Evolutionary conservation across 2,329 filamentous ascomycete genomes (phyloP).

Genomic region (Claviceps sp.): DNA sequence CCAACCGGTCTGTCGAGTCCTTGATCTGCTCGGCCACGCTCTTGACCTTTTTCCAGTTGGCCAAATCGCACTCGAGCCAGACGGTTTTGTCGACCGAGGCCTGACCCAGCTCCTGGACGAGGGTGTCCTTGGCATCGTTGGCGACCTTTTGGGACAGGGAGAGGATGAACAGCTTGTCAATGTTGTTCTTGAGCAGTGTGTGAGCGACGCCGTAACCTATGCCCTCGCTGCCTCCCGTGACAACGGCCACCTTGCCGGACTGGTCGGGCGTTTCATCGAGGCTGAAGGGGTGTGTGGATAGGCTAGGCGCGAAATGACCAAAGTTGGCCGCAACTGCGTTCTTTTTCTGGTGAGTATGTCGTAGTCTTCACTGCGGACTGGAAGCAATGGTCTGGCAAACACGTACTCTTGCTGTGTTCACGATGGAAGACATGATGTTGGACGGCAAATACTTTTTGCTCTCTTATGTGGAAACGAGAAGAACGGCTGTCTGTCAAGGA

Average conservation of each 20-base stretch:
- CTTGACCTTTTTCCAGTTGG: background rate
- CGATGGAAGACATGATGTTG: background rate
- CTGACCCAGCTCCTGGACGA: background rate
- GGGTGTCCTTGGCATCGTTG: background rate
- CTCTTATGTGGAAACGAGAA: no score
- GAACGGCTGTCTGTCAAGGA: background rate
- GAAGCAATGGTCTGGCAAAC: background rate
- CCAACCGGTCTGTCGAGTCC: background rate
- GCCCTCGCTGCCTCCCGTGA: background rate
- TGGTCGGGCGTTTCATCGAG: constrained; percentile 1
- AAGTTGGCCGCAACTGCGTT: background rate
- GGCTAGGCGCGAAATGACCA: background rate
- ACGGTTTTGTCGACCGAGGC: background rate
- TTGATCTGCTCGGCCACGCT: background rate
- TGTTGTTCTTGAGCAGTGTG: background rate
- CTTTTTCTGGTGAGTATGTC: background rate
- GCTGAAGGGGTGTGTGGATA: background rate
- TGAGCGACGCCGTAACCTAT: background rate
- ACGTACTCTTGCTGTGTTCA: background rate
- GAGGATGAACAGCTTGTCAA: background rate
- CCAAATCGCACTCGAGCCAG: background rate
- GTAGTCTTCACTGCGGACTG: background rate
- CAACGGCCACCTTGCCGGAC: constrained; percentile 1
- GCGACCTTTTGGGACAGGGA: background rate
- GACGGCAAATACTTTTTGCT: background rate